Evolutionary conservation across 1,284 basidiomycete species (phyloP), one percentile per base, ranked within the genome.

Genomic region (Rhodotorula mucilaginosa): DNA sequence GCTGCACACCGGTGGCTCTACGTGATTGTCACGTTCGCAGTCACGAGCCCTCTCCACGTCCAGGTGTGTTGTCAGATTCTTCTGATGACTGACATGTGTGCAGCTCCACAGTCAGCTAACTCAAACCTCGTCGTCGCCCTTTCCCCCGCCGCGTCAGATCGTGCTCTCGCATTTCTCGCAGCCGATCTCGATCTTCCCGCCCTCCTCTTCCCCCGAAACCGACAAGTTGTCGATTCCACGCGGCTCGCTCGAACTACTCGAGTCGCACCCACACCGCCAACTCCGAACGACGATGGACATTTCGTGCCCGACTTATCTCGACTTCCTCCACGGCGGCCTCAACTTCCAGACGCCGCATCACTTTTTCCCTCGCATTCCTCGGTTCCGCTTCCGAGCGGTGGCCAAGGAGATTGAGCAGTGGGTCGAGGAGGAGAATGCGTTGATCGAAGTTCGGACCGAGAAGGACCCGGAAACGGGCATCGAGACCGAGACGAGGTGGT

Each of bases 321-420:
- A 88, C 74, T 97, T 94, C 79, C 82, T 98, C 46, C 96, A 99
- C 80, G 96, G 96, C 44, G 96, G 93, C 5, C 87, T 87, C 34
- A 93, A 99, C 79, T 88, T 98, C 61, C 96, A 99, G 82, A 93
- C 98, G 54, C 93, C 96, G 7, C 96, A 99, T 80, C 97, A 98
- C 82, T 86, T 98, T 70, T 97, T 98, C 84, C 97, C 96, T 13
- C 89, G 97, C 31, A 84, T 98, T 2, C 97, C 97, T 3, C 85
- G 97, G 44, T 96, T 99, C 84, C 96, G 97, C 80, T 86, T 99
- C 64, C 87, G 88, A 52, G 85, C 87, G 69, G 92, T 93, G 0
- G 90, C 70, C 21, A 48, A 51, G 15, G 61, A 65, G 26, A 67
- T 74, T 26, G 74, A 77, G 44, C 58, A 72, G 64, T 78, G 76